A percentile compares a stretch with the other conserved stretches of the same genome.
These are phyloP conservation scores for Malus domestica DNA, from an alignment of 306 rosid species.

Conservation along the genomic window DNA sequence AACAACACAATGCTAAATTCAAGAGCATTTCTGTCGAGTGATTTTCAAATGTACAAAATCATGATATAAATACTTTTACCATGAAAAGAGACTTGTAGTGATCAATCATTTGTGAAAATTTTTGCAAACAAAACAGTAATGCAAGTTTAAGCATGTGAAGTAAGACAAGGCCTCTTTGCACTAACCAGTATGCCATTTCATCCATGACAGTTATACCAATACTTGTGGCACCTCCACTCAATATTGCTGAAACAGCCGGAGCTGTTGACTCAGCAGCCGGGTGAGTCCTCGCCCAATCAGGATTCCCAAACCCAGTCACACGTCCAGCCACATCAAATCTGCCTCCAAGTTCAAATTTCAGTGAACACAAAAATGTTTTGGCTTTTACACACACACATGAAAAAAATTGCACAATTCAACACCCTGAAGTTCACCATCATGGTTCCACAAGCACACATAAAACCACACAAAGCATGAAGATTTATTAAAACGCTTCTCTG, in stretches of 20 bases:
- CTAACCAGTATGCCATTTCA: conserved; percentile 91
- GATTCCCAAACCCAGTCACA: conserved; percentile 81
- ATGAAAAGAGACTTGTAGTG: background rate
- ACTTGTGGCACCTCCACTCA: conserved; percentile 73
- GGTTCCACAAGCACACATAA: background rate
- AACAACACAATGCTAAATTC: conserved; percentile 1
- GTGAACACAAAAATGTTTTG: background rate
- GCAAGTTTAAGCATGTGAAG: background rate
- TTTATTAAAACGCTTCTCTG: background rate
- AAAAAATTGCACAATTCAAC: background rate
- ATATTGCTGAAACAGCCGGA: conserved; percentile 52
- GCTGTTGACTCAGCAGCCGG: conserved; percentile 67
- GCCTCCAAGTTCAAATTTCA: conserved; percentile 7
- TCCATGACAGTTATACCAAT: conserved; percentile 87
- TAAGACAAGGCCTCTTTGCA: background rate
- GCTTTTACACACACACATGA: background rate
- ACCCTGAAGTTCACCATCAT: background rate
- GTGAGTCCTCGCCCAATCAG: conserved; percentile 93
- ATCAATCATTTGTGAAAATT: background rate
- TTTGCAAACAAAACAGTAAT: background rate
- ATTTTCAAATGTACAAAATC: too few relatives aligned
- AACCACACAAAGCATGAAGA: background rate
- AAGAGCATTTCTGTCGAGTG: conserved; percentile 6
- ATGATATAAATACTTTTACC: background rate
- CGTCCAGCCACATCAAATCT: conserved; percentile 80